phyloP scores from a whole-genome alignment of 2,329 filamentous ascomycete genomes.

The Monosporascus sp. region DNA sequence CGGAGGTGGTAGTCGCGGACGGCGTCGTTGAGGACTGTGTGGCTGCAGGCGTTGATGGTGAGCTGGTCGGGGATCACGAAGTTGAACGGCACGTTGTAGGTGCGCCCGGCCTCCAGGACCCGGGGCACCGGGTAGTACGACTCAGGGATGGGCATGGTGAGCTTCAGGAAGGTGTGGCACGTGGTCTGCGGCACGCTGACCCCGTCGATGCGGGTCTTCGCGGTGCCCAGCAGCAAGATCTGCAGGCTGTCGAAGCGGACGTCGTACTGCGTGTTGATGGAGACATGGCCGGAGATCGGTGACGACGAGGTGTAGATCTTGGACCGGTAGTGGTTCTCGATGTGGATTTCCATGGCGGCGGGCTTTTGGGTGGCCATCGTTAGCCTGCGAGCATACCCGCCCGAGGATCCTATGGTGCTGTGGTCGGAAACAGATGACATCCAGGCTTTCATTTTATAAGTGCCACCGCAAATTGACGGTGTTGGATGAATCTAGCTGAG shows the following conservation, averaged over 20 bases:
- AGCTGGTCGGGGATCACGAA: conserved; percentile 54
- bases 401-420: conserved; percentile 8
- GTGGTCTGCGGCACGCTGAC: conserved; percentile 42
- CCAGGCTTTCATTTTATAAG: not conserved
- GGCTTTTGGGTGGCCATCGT: conserved; percentile 21
- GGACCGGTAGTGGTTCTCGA: conserved; percentile 48
- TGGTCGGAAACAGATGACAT: conserved; percentile 10
- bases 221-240: conserved; percentile 46
- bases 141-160: conserved; percentile 33
- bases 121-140: conserved; percentile 40
- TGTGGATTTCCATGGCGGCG: conserved; percentile 39
- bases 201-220: conserved; percentile 46
- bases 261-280: conserved; percentile 39
- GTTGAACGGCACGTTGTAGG: conserved; percentile 50
- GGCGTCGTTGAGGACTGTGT: conserved; percentile 37
- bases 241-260: conserved; percentile 46
- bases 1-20: conserved; percentile 47
- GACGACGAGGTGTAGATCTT: conserved; percentile 54
- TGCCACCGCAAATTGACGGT: too few species aligned
- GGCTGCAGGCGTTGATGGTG: conserved; percentile 51
- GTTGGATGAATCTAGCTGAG: too few species aligned
- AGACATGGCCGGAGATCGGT: conserved; percentile 42
- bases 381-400: conserved; percentile 13
- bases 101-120: conserved; percentile 41
- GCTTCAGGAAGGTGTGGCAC: conserved; percentile 41